Percentiles rank a stretch among this genome's conserved stretches.
Conservation (phyloP, 2,329 filamentous ascomycete species). For the Colletotrichum graminicola region DNA sequence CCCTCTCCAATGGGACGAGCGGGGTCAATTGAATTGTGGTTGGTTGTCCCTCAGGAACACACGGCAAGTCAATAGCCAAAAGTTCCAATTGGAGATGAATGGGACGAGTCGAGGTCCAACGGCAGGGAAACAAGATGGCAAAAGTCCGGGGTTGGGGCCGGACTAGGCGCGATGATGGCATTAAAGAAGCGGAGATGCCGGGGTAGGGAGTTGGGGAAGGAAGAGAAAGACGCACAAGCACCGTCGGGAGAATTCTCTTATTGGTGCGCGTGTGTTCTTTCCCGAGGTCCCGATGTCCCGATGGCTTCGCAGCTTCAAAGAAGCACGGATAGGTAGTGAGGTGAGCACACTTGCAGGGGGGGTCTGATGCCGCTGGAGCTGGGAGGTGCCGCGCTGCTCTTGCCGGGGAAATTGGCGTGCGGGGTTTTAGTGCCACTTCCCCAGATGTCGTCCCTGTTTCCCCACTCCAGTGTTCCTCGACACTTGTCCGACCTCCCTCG, state of each 20-base stretch:
- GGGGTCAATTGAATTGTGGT: constrained; percentile 26
- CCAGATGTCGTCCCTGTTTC: constrained; percentile 39
- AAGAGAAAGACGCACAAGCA: constrained; percentile 11
- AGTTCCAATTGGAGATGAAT: constrained; percentile 20
- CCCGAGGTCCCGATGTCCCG: constrained; percentile 18
- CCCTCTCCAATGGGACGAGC: constrained; percentile 34
- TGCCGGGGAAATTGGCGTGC: constrained; percentile 35
- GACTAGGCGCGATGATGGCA: constrained; percentile 31
- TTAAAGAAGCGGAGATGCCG: constrained; percentile 26
- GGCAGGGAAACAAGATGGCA: constrained; percentile 2
- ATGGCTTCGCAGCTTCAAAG: not conserved
- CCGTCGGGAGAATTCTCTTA: constrained; percentile 19
- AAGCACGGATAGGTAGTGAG: not conserved
- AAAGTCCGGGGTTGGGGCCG: constrained; percentile 33
- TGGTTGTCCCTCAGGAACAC: constrained; percentile 31
- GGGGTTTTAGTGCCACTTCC: constrained; percentile 42
- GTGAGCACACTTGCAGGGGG: constrained; percentile 18
- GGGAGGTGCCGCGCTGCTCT: constrained; percentile 16
- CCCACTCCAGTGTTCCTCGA: constrained; percentile 25
- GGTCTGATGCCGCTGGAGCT: constrained; percentile 1
- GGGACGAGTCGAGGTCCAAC: constrained; percentile 7
- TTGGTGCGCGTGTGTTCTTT: constrained; percentile 36
- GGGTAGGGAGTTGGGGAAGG: constrained; percentile 19
- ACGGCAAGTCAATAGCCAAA: constrained; percentile 18
- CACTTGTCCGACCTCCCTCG: not conserved